These are phyloP conservation scores for Skeletonema tropicum DNA, from an alignment of 108 stramenopile species.

Conservation along the genomic window DNA sequence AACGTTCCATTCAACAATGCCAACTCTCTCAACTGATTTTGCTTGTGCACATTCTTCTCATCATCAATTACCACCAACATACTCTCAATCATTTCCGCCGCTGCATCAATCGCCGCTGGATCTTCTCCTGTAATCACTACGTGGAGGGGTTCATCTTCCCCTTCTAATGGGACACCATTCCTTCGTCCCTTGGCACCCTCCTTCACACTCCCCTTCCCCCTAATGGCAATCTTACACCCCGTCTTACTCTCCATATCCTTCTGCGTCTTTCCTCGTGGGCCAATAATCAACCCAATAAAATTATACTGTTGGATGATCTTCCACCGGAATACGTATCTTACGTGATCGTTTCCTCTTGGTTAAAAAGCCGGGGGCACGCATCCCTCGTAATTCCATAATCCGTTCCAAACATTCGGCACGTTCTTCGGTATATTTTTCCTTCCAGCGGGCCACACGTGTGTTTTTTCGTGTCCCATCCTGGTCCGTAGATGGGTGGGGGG, in stretches of 20 bases:
- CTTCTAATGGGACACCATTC: slow-evolving; percentile 68
- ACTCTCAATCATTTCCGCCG: slow-evolving; percentile 89
- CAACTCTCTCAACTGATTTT: slow-evolving; percentile 93
- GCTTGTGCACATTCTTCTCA: slow-evolving; percentile 97
- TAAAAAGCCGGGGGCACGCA: slow-evolving; percentile 49
- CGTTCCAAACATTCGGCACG: slow-evolving; percentile 85
- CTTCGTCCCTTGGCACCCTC: slow-evolving; percentile 92
- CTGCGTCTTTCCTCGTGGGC: slow-evolving; percentile 98
- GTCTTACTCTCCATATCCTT: slow-evolving; percentile 97
- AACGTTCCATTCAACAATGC: slow-evolving; percentile 99
- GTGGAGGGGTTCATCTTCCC: slow-evolving; percentile 95
- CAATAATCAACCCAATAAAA: slow-evolving; percentile 96
- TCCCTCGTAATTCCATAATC: slow-evolving; percentile 80
- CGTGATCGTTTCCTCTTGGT: slow-evolving; percentile 76
- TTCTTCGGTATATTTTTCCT: slow-evolving; percentile 84
- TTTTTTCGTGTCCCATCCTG: slow-evolving; percentile 95
- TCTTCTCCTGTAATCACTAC: slow-evolving; percentile 95
- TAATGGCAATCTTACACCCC: slow-evolving; percentile 98
- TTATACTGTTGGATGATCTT: slow-evolving; percentile 94
- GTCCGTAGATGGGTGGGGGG: slow-evolving; percentile 92
- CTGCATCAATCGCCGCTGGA: slow-evolving; percentile 85
- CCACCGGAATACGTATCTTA: slow-evolving; percentile 86
- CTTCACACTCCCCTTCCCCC: slow-evolving; percentile 96
- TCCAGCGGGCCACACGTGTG: slow-evolving; percentile 95
- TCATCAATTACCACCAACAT: slow-evolving; percentile 97